A percentile compares a stretch with the other conserved stretches of the same genome.
Evolutionary conservation across 495 filamentous ascomycete genomes (phyloP).

Genomic region (Xylaria venustula): DNA sequence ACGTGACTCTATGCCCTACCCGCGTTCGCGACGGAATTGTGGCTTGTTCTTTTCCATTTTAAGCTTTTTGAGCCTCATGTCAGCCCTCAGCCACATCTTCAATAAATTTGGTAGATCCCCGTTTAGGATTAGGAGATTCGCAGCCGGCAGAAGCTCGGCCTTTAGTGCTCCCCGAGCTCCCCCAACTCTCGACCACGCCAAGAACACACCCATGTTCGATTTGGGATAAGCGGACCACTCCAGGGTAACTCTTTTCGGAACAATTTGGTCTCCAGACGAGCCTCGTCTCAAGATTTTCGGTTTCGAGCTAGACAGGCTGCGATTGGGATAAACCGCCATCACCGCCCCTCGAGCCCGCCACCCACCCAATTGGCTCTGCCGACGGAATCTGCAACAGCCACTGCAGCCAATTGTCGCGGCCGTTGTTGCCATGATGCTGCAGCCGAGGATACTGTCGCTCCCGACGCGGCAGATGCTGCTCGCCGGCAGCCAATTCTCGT

Average conservation of each 20-base stretch:
- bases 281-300: slow-evolving; percentile 28
- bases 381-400: slow-evolving; percentile 5
- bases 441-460: slow-evolving; percentile 60
- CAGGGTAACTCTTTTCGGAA: slow-evolving; percentile 20
- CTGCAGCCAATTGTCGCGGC: background rate
- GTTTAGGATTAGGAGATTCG: background rate
- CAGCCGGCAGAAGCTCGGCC: background rate
- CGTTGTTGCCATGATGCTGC: slow-evolving; percentile 56
- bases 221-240: background rate
- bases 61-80: slow-evolving; percentile 6
- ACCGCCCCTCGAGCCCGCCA: background rate
- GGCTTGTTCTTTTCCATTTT: background rate
- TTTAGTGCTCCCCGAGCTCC: too few species aligned
- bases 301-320: slow-evolving; percentile 4
- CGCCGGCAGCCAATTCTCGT: slow-evolving; percentile 42
- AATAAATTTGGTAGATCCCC: too few species aligned
- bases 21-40: slow-evolving; percentile 8
- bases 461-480: slow-evolving; percentile 42
- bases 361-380: background rate
- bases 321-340: slow-evolving; percentile 13
- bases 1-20: slow-evolving; percentile 28
- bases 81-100: background rate
- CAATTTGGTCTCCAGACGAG: slow-evolving; percentile 25
- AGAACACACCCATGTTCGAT: background rate
- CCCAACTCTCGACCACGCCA: background rate